Evolutionary conservation across 1,284 basidiomycete species (phyloP).

Genomic region (Ganoderma boninense): DNA sequence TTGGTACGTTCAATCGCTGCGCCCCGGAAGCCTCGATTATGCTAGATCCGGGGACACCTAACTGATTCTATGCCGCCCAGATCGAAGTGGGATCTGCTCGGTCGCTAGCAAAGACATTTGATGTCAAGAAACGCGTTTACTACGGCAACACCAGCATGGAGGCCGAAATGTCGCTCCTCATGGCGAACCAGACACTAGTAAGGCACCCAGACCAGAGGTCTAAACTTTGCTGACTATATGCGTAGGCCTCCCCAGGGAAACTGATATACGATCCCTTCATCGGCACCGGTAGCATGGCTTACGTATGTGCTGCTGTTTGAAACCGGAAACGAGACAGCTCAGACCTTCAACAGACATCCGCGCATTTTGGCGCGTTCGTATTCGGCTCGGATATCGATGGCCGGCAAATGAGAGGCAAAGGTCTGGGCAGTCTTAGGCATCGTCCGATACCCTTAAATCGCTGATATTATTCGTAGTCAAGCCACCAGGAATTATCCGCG

Average conservation of each 20-base stretch:
- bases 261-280: conserved; percentile 97
- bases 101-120: conserved; percentile 71
- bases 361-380: conserved; percentile 89
- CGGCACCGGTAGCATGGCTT: conserved; percentile 96
- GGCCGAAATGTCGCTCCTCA: conserved; percentile 91
- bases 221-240: not conserved
- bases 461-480: conserved; percentile 45
- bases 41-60: not conserved
- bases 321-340: not conserved
- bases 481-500: conserved; percentile 77
- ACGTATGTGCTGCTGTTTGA: conserved; percentile 57
- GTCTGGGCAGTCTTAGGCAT: conserved; percentile 42
- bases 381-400: conserved; percentile 98
- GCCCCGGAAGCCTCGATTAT: not conserved
- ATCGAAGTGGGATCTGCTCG: conserved; percentile 79
- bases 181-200: conserved; percentile 94
- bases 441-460: not conserved
- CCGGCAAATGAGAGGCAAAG: conserved; percentile 95
- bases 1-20: conserved; percentile 67
- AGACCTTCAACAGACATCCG: conserved; percentile 63
- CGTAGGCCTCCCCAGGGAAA: conserved; percentile 86
- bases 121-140: conserved; percentile 91
- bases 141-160: conserved; percentile 99
- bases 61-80: conserved; percentile 52
- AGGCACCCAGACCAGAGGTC: too few species aligned